A percentile compares a stretch with the other conserved stretches of the same genome.
Evolutionary conservation across 2,329 filamentous ascomycete genomes (phyloP).

Genomic region (Phaeoacremonium minimum): DNA sequence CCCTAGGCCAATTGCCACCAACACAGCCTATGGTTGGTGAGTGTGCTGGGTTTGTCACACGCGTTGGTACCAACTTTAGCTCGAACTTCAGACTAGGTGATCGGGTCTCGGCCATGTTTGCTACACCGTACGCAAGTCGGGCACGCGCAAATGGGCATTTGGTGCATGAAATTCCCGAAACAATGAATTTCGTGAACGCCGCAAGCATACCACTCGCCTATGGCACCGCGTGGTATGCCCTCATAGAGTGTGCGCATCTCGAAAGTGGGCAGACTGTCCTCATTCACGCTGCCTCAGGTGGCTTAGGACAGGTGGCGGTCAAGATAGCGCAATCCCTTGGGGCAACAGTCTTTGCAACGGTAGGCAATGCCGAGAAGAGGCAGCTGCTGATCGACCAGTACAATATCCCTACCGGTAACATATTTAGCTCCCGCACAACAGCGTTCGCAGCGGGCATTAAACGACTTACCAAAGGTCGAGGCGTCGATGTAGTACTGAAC

Average conservation of each 20-base stretch:
- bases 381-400: conserved; percentile 23
- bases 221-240: conserved; percentile 29
- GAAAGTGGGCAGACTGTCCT: conserved; percentile 25
- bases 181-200: conserved; percentile 1
- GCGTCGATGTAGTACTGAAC: conserved; percentile 11
- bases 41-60: conserved; percentile 22
- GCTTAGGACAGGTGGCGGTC: conserved; percentile 36
- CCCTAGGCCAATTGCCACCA: conserved; percentile 23
- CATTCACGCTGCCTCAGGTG: conserved; percentile 36
- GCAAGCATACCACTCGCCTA: conserved; percentile 3
- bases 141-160: neutral
- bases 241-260: conserved; percentile 24
- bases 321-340: conserved; percentile 28
- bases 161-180: neutral
- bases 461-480: conserved; percentile 4
- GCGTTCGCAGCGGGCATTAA: conserved; percentile 6
- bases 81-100: conserved; percentile 18
- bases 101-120: conserved; percentile 11
- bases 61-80: conserved; percentile 19
- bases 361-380: conserved; percentile 21
- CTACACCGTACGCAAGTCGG: neutral
- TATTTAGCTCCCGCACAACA: conserved; percentile 22
- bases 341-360: conserved; percentile 35
- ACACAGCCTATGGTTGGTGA: conserved; percentile 24
- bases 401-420: conserved; percentile 27